A percentile compares a stretch with the other conserved stretches of the same genome.
Conservation (phyloP, 768 basidiomycete species). For the Hygrophorus pudorinus region DNA sequence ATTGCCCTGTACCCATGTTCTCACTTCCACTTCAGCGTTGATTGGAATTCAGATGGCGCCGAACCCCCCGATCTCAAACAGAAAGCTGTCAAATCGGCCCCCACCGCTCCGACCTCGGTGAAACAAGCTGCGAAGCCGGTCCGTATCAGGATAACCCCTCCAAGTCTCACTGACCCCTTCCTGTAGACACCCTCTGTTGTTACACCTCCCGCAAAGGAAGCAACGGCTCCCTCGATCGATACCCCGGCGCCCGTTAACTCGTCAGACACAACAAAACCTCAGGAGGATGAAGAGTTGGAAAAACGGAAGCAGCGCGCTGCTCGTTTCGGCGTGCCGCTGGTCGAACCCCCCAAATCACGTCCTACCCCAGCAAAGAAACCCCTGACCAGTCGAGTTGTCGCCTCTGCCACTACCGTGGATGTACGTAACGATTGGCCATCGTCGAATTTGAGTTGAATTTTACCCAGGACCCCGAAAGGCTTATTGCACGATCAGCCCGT, state of each 20-base stretch:
- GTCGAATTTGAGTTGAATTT: neutral
- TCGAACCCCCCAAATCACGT: conserved; percentile 25
- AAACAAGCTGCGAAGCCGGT: no score
- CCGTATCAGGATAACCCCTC: no score
- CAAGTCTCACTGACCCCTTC: no score
- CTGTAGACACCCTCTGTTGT: no score
- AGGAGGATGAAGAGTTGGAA: conserved; percentile 40
- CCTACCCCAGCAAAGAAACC: conserved; percentile 11
- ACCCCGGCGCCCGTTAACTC: conserved; percentile 5
- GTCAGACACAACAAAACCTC: conserved; percentile 3
- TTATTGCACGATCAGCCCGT: conserved; percentile 42
- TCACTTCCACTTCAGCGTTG: conserved; percentile 22
- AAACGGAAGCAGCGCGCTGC: conserved; percentile 53
- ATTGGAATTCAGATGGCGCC: conserved; percentile 30
- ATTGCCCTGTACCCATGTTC: neutral
- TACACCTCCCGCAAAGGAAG: no score
- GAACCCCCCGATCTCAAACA: conserved; percentile 8
- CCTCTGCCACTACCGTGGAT: conserved; percentile 9
- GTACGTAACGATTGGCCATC: conserved; percentile 15
- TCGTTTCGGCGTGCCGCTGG: conserved; percentile 62
- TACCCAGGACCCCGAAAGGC: conserved; percentile 37
- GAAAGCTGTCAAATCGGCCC: conserved; percentile 9
- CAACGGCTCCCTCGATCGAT: neutral
- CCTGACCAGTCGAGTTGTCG: conserved; percentile 7
- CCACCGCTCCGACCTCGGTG: conserved; percentile 5